These are phyloP conservation scores for Rhazya stricta DNA, from an alignment of 257 asterid genomes.

Conservation along the genomic window DNA sequence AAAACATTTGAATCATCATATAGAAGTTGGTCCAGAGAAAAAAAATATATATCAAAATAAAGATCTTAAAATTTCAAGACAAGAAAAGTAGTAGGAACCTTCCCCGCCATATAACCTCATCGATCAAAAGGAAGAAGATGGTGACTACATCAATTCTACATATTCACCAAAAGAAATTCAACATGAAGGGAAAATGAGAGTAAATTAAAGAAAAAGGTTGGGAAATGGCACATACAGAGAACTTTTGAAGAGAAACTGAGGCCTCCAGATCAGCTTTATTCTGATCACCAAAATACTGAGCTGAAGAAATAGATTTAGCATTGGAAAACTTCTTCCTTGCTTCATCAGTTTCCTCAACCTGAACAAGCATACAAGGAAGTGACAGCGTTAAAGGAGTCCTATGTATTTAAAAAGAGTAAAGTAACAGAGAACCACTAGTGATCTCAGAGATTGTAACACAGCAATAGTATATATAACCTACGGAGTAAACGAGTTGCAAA, in stretches of 20 bases:
- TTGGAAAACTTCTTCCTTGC: conserved; percentile 95
- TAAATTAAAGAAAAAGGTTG: conserved; percentile 7
- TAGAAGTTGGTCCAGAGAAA: not conserved
- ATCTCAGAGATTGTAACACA: not conserved
- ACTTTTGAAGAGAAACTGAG: conserved; percentile 77
- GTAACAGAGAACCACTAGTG: not conserved
- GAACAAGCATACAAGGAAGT: conserved; percentile 13
- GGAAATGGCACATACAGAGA: conserved; percentile 55
- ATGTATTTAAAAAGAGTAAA: not conserved
- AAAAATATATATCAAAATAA: no score
- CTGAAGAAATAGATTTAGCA: conserved; percentile 97
- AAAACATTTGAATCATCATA: not conserved
- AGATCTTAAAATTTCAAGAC: not conserved
- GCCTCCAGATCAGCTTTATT: conserved; percentile 59
- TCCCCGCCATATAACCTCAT: not conserved
- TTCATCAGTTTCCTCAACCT: conserved; percentile 95
- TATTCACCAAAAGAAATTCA: not conserved
- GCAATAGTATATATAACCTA: not conserved
- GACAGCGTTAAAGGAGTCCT: not conserved
- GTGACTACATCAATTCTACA: not conserved
- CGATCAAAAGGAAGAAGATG: not conserved
- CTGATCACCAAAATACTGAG: conserved; percentile 82
- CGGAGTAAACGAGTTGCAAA: not conserved
- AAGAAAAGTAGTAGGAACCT: not conserved
- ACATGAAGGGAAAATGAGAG: not conserved